These are phyloP conservation scores for Zygotorulaspora sp. DNA, from an alignment of 805 yeast genomes.

Conservation along the genomic window DNA sequence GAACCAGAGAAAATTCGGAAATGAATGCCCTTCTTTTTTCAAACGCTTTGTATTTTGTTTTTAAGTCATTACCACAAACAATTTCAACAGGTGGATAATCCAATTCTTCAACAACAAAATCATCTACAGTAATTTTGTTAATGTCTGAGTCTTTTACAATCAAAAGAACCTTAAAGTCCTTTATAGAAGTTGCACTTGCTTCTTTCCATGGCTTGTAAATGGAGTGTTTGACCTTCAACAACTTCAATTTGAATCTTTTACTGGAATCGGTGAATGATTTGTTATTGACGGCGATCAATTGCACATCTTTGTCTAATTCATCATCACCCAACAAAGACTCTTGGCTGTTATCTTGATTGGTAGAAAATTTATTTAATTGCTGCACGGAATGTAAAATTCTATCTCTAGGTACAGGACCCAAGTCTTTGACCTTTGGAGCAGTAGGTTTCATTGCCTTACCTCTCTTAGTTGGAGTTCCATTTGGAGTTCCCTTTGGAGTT, in stretches of 20 bases:
- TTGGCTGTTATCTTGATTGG: constrained; percentile 36
- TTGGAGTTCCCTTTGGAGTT: constrained; percentile 19
- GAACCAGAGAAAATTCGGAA: constrained; percentile 64
- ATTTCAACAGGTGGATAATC: constrained; percentile 42
- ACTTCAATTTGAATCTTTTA: constrained; percentile 55
- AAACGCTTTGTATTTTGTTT: constrained; percentile 80
- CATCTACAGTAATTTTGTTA: constrained; percentile 36
- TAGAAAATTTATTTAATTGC: constrained; percentile 61
- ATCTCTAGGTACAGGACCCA: constrained; percentile 20
- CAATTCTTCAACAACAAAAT: constrained; percentile 68
- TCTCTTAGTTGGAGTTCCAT: constrained; percentile 20
- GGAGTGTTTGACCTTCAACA: constrained; percentile 40
- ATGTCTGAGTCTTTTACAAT: constrained; percentile 40
- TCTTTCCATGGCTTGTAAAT: constrained; percentile 30
- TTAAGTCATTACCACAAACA: constrained; percentile 67
- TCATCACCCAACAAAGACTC: constrained; percentile 56
- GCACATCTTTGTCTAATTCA: constrained; percentile 43
- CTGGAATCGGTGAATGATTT: constrained; percentile 51
- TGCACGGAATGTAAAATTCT: constrained; percentile 49
- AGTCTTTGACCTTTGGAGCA: constrained; percentile 14
- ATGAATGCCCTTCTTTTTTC: constrained; percentile 79
- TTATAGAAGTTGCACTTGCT: constrained; percentile 28
- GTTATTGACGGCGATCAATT: constrained; percentile 60
- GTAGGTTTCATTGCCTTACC: constrained; percentile 10
- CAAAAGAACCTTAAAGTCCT: constrained; percentile 38